Evolutionary conservation across 2,329 filamentous ascomycete species (phyloP).

Genomic region (Sarocladium strictum): DNA sequence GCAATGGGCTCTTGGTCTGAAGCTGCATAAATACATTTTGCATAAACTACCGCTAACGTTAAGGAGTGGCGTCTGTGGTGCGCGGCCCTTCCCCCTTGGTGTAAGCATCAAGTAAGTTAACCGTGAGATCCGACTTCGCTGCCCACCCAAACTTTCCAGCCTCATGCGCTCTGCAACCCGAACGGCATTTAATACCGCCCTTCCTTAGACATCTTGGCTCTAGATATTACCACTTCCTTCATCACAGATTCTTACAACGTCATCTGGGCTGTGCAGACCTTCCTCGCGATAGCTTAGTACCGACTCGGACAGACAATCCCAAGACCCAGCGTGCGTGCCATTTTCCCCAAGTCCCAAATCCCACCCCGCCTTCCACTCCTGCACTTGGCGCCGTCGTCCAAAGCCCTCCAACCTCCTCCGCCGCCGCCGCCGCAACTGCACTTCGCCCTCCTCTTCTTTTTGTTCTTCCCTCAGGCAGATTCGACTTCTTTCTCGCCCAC

Average conservation of each 20-base stretch:
- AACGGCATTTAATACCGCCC: not conserved
- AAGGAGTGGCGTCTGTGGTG: slow-evolving; percentile 6
- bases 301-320: not conserved
- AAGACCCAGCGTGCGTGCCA: too few relatives aligned
- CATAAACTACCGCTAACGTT: too few relatives aligned
- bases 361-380: slow-evolving; percentile 8
- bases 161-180: not conserved
- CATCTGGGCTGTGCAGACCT: too few relatives aligned
- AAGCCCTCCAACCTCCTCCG: slow-evolving; percentile 1
- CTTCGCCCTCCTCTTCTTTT: not conserved
- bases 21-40: too few relatives aligned
- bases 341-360: slow-evolving; percentile 2
- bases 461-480: not conserved
- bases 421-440: not conserved
- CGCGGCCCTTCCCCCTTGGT: slow-evolving; percentile 4
- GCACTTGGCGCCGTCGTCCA: not conserved
- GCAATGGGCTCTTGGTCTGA: too few relatives aligned
- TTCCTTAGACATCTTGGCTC: not conserved
- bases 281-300: too few relatives aligned
- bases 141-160: not conserved
- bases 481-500: not conserved
- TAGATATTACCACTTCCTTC: not conserved
- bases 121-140: slow-evolving; percentile 6
- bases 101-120: too few relatives aligned
- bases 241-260: too few relatives aligned